Percentiles rank a stretch among this genome's conserved stretches.
phyloP scores from a whole-genome alignment of 305 asterid genomes.

The Fraxinus velutina region DNA sequence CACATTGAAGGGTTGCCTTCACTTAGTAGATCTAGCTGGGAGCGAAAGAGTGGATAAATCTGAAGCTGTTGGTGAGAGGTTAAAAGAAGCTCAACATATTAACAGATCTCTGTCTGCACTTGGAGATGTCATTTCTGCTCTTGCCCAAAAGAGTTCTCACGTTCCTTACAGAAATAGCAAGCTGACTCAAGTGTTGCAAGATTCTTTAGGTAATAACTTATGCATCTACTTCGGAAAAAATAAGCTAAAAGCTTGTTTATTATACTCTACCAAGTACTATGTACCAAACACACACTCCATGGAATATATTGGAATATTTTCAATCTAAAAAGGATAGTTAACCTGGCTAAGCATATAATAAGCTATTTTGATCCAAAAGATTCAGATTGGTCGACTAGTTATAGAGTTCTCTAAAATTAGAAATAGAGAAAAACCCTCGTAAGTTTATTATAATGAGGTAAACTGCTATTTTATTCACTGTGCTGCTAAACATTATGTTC shows the following conservation, averaged over 20 bases:
- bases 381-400: neutral
- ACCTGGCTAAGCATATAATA: neutral
- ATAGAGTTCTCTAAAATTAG: neutral
- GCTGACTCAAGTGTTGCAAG: conserved; percentile 89
- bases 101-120: conserved; percentile 85
- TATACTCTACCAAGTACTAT: neutral
- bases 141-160: conserved; percentile 81
- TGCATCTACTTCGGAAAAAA: neutral
- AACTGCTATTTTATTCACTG: neutral
- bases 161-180: conserved; percentile 92
- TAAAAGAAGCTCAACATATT: conserved; percentile 91
- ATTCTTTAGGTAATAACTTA: conserved; percentile 60
- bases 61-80: conserved; percentile 88
- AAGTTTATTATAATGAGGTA: neutral
- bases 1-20: conserved; percentile 74
- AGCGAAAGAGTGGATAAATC: conserved; percentile 90
- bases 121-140: conserved; percentile 90
- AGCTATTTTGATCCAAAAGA: neutral
- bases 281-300: neutral
- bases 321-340: neutral
- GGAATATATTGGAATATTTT: neutral
- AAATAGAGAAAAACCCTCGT: neutral
- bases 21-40: conserved; percentile 88
- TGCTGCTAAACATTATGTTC: conserved; percentile 1
- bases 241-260: neutral